Conservation (phyloP, 1,139 yeast species). For the Taphrina wiesneri region DNA sequence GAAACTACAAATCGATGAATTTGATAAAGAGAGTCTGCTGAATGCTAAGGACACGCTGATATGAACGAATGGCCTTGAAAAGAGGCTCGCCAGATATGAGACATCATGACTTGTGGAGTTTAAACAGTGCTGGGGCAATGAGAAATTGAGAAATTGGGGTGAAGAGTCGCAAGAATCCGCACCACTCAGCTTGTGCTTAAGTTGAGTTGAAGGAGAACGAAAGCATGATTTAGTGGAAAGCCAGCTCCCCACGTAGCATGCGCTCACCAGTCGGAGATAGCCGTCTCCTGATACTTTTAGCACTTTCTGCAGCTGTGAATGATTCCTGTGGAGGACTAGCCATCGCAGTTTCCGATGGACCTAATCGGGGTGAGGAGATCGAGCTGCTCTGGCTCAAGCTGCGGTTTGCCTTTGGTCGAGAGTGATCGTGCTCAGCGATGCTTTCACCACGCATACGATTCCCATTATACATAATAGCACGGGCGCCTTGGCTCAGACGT, state of each 20-base stretch:
- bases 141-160: too few species aligned
- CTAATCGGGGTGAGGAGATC: background rate
- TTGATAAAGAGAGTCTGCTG: too few species aligned
- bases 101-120: too few species aligned
- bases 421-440: background rate
- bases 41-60: too few species aligned
- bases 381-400: conserved; percentile 9
- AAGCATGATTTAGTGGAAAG: background rate
- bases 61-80: too few species aligned
- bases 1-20: too few species aligned
- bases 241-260: conserved; percentile 29
- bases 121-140: too few species aligned
- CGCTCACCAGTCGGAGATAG: conserved; percentile 32
- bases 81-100: too few species aligned
- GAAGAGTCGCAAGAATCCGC: too few species aligned
- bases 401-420: background rate
- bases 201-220: too few species aligned
- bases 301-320: conserved; percentile 1
- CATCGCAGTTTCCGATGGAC: background rate
- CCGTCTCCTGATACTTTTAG: conserved; percentile 13
- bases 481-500: conserved; percentile 30
- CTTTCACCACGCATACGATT: conserved; percentile 31
- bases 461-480: conserved; percentile 32
- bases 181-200: too few species aligned
- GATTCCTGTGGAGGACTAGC: background rate